Evolutionary conservation across 352 stramenopile species (phyloP), one percentile per base, ranked within the genome.

Genomic region (Peronospora farinosa): DNA sequence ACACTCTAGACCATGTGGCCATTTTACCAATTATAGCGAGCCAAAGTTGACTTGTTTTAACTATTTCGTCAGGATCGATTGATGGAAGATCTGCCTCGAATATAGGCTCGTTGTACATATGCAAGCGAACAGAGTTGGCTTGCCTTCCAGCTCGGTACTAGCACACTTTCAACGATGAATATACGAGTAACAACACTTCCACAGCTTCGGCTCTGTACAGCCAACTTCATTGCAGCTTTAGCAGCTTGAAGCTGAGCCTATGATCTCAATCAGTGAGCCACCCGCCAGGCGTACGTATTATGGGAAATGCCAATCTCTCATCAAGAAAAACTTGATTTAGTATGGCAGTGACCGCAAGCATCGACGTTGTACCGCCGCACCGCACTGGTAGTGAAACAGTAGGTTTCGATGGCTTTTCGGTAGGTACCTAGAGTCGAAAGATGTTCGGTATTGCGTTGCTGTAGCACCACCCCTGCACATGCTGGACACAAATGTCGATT

Each of bases 261-360:
- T 51, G 21, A 42, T 16, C 21, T 40, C 40, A 27, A 50, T 35
- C 16, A 56, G 27, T 15, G 55, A 62, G 19, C 33, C 53, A 7
- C 11, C 40, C 0, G 13, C 37, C 11, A 60, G 56, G 35, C 70
- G 75, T 0, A 41, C 60, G 36, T 87, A 86, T 63, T 74, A 74
- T 21, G 78, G 78, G 60, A 92, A 90, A 56, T 93, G 79, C 54
- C 74, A 88, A 62, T n/a, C n/a, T n/a, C n/a, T n/a, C 36, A 54
- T 83, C 57, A 91, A 89, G 60, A 79, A 92, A 48, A 92, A 92
- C 65, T 65, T 83, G 41, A 88, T 86, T 65, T 79, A 92, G 58
- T 78, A 79, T n/a, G 73, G 76, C 40, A 87, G 71, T 46, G 82
- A 92, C 52, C 73, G 78, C 60, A 92, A 92, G 67, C 89, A 89